Percentiles rank a stretch among this genome's conserved stretches.
Evolutionary conservation across 2,329 filamentous ascomycete genomes (phyloP).

Genomic region (Talaromyces amestolkiae): DNA sequence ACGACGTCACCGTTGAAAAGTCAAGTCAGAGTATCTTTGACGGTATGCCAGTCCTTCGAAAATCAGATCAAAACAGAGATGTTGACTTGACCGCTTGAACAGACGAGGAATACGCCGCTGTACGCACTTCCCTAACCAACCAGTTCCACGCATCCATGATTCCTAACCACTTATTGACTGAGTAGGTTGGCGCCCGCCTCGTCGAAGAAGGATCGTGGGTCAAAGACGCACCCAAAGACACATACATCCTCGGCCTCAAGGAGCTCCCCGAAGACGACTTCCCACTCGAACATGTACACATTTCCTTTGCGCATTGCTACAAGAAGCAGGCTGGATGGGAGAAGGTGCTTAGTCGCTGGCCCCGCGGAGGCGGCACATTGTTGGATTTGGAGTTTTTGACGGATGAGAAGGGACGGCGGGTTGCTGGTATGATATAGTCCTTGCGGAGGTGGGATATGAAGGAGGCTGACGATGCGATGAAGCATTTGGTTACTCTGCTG

Average conservation of each 20-base stretch:
- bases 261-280: conserved; percentile 69
- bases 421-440: conserved; percentile 32
- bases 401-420: conserved; percentile 64
- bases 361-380: conserved; percentile 71
- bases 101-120: conserved; percentile 20
- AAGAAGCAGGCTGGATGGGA: conserved; percentile 79
- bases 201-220: conserved; percentile 66
- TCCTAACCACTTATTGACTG: not conserved
- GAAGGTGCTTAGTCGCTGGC: conserved; percentile 73
- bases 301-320: conserved; percentile 72
- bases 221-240: conserved; percentile 61
- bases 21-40: conserved; percentile 63
- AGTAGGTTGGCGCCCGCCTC: conserved; percentile 60
- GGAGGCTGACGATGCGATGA: not conserved
- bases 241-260: conserved; percentile 74
- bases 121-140: not conserved
- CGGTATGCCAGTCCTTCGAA: conserved; percentile 30
- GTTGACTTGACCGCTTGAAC: not conserved
- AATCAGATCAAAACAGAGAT: not conserved
- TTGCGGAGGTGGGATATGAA: not conserved
- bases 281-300: conserved; percentile 69
- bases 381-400: conserved; percentile 85
- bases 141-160: too few species aligned
- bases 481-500: conserved; percentile 64
- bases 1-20: conserved; percentile 66